phyloP scores from a whole-genome alignment of 2,329 filamentous ascomycete species.

The Thielaviopsis euricoi region DNA sequence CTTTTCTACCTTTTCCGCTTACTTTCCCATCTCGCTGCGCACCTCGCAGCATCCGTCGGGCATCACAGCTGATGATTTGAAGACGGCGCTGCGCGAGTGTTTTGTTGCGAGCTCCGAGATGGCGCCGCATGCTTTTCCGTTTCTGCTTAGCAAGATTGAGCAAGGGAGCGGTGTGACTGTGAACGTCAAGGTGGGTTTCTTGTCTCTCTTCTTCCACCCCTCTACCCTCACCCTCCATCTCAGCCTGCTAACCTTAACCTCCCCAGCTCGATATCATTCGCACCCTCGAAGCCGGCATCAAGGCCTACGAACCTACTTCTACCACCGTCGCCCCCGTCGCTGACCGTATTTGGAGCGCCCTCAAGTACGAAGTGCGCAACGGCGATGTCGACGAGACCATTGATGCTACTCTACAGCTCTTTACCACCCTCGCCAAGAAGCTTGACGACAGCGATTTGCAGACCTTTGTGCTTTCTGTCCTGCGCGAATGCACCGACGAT shows the following conservation, averaged over 20 bases:
- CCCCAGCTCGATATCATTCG: constrained; percentile 35
- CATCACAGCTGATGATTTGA: constrained; percentile 40
- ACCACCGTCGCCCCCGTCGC: constrained; percentile 32
- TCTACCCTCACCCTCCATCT: too few relatives aligned
- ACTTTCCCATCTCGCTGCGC: constrained; percentile 43
- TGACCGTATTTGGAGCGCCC: constrained; percentile 38
- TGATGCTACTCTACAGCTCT: constrained; percentile 36
- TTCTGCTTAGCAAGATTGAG: constrained; percentile 39
- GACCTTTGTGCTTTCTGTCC: constrained; percentile 30
- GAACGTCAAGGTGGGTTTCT: constrained; percentile 33
- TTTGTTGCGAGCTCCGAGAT: constrained; percentile 34
- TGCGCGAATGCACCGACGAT: constrained; percentile 36
- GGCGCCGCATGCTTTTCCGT: constrained; percentile 31
- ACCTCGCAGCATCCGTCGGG: constrained; percentile 30
- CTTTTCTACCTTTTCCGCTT: constrained; percentile 40
- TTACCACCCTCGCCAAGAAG: constrained; percentile 30
- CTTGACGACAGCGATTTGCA: constrained; percentile 28
- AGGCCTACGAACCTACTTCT: constrained; percentile 29
- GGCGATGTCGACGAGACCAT: constrained; percentile 42
- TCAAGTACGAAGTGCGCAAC: constrained; percentile 47
- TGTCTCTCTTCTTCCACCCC: not conserved
- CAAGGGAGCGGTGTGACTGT: constrained; percentile 41
- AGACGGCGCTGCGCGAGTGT: constrained; percentile 33
- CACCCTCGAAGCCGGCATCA: constrained; percentile 37
- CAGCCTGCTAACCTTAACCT: too few relatives aligned